Conservation (phyloP, 1,284 basidiomycete genomes). For the Apiotrichum brassicae region DNA sequence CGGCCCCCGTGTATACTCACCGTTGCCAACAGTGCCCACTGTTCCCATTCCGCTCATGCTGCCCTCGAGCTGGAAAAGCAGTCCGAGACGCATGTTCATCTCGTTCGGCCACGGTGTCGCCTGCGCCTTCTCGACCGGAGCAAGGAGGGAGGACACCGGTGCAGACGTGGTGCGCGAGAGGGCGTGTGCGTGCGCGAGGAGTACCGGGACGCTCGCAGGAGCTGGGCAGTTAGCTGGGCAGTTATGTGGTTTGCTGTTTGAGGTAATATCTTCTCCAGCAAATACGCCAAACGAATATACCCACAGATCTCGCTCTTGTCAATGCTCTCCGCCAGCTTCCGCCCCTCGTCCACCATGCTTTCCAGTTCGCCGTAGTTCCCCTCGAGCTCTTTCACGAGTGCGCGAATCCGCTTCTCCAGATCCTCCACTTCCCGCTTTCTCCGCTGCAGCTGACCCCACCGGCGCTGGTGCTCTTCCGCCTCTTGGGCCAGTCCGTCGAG, state of each 20-base stretch:
- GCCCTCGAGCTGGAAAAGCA: constrained; percentile 39
- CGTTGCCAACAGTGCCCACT: constrained; percentile 28
- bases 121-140: constrained; percentile 24
- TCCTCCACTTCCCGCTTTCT: constrained; percentile 25
- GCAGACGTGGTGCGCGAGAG: constrained; percentile 34
- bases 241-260: too few relatives aligned
- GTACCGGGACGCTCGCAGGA: constrained; percentile 21
- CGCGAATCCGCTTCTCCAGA: constrained; percentile 26
- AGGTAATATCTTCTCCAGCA: too few relatives aligned
- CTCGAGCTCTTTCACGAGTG: constrained; percentile 25
- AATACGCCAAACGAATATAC: too few relatives aligned
- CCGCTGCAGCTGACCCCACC: constrained; percentile 19
- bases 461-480: constrained; percentile 29
- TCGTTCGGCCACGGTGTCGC: constrained; percentile 40
- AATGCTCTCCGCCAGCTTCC: constrained; percentile 21
- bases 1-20: constrained; percentile 26
- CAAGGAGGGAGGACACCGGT: constrained; percentile 27
- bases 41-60: constrained; percentile 39
- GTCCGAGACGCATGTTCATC: constrained; percentile 35
- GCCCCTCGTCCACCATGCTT: constrained; percentile 25
- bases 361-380: constrained; percentile 28
- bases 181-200: constrained; percentile 35
- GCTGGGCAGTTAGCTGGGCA: too few relatives aligned
- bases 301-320: constrained; percentile 27
- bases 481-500: constrained; percentile 23